These are phyloP conservation scores for Rhododendron molle DNA, from an alignment of 148 eudicot genomes.

Conservation along the genomic window DNA sequence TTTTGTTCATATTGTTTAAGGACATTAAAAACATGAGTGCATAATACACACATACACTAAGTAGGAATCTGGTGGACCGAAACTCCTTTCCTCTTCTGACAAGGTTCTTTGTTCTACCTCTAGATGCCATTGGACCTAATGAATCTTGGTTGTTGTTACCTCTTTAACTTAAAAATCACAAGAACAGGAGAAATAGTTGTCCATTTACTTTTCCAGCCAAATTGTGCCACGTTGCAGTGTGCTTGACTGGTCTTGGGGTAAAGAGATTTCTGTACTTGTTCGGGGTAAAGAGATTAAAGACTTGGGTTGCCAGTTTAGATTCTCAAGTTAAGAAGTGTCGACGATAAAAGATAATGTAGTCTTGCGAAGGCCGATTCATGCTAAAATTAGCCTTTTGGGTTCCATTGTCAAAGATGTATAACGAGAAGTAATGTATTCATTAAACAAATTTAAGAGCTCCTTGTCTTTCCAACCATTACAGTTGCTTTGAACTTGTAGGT, in stretches of 20 bases:
- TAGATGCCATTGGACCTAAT: not conserved
- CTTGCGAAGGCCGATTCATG: not conserved
- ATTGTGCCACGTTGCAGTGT: not conserved
- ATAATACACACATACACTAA: not conserved
- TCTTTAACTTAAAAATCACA: not conserved
- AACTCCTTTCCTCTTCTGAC: not conserved
- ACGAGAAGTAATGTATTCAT: not conserved
- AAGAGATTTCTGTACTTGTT: not conserved
- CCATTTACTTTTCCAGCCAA: not conserved
- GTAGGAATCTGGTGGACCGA: not conserved
- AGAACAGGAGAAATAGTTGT: not conserved
- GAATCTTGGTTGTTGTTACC: not conserved
- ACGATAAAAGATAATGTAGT: not conserved
- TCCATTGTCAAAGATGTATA: not conserved
- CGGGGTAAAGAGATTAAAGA: not conserved
- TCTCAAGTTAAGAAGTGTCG: not conserved
- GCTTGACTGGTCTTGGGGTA: not conserved
- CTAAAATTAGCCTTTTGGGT: not conserved
- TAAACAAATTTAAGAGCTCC: not conserved
- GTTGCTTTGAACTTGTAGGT: conserved; percentile 40
- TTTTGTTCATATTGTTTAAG: not conserved
- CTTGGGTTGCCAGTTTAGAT: not conserved
- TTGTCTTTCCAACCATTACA: conserved; percentile 1
- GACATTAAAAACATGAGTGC: not conserved
- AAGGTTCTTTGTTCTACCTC: conserved; percentile 6